Evolutionary conservation across 352 stramenopile genomes (phyloP).

Genomic region (Pythium volutum): DNA sequence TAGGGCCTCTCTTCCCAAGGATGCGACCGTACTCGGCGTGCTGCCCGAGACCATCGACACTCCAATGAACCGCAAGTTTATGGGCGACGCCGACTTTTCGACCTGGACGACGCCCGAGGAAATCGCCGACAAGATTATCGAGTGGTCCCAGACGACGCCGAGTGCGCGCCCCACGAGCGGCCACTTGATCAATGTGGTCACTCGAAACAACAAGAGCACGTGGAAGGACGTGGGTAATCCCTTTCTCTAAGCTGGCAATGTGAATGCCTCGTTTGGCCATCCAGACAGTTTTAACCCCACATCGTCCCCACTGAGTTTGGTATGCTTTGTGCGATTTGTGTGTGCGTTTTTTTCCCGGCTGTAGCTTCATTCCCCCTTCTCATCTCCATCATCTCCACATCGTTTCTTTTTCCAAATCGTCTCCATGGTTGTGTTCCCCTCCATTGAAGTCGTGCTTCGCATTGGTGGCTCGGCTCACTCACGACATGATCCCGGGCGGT

Average conservation of each 20-base stretch:
- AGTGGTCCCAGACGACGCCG: slow-evolving; percentile 50
- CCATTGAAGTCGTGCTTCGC: too few relatives aligned
- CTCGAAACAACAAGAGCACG: slow-evolving; percentile 47
- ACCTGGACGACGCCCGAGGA: slow-evolving; percentile 78
- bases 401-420: neutral
- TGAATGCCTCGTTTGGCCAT: neutral
- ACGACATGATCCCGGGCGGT: slow-evolving; percentile 21
- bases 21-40: slow-evolving; percentile 57
- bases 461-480: neutral
- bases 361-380: neutral
- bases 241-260: slow-evolving; percentile 40
- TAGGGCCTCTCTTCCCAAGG: slow-evolving; percentile 52
- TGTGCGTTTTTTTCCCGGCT: too few relatives aligned
- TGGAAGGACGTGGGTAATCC: slow-evolving; percentile 71
- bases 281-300: too few relatives aligned
- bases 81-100: slow-evolving; percentile 81
- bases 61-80: slow-evolving; percentile 87
- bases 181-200: slow-evolving; percentile 70
- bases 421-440: neutral
- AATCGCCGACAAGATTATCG: slow-evolving; percentile 74
- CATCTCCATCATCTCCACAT: too few relatives aligned
- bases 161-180: slow-evolving; percentile 49
- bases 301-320: too few relatives aligned
- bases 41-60: slow-evolving; percentile 86
- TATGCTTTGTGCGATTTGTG: too few relatives aligned